Evolutionary conservation across 2,329 filamentous ascomycete genomes (phyloP).

Genomic region (Scopulariopsis brevicaulis): DNA sequence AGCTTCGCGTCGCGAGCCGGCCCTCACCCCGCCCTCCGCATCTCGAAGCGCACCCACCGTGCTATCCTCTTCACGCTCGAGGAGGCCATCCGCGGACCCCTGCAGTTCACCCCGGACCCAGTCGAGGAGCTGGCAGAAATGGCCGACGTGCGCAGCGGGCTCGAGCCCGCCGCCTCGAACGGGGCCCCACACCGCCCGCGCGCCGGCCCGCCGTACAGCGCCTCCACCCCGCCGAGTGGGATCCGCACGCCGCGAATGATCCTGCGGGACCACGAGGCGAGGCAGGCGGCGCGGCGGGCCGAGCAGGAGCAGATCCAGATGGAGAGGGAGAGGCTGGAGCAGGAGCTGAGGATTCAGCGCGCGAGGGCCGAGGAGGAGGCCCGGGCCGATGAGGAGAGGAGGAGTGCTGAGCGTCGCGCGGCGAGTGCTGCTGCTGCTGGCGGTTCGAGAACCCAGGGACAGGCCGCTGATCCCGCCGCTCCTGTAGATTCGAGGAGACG

Average conservation of each 20-base stretch:
- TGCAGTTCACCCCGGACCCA: constrained; percentile 72
- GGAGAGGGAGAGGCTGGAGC: constrained; percentile 46
- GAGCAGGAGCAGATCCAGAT: constrained; percentile 50
- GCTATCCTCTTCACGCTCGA: constrained; percentile 90
- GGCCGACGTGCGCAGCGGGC: constrained; percentile 65
- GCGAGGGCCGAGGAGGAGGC: constrained; percentile 47
- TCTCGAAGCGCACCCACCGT: constrained; percentile 76
- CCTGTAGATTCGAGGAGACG: constrained; percentile 8
- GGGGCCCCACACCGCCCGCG: constrained; percentile 34
- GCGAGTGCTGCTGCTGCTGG: constrained; percentile 37
- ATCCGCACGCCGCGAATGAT: constrained; percentile 82
- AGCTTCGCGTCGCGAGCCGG: constrained; percentile 20
- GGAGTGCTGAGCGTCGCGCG: constrained; percentile 50
- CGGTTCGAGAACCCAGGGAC: constrained; percentile 10
- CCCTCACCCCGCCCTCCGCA: constrained; percentile 41
- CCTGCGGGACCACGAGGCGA: constrained; percentile 74
- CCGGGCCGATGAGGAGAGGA: constrained; percentile 39
- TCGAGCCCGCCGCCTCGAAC: constrained; percentile 40
- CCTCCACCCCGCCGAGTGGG: constrained; percentile 45
- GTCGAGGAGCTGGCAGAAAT: constrained; percentile 86
- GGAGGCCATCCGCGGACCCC: constrained; percentile 74
- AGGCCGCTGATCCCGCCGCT: constrained; percentile 15
- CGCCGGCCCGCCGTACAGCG: constrained; percentile 31
- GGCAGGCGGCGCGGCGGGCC: constrained; percentile 60
- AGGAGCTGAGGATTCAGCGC: constrained; percentile 44